Conservation (phyloP, 2,329 filamentous ascomycete species). For the Colletotrichum chlorophyti region DNA sequence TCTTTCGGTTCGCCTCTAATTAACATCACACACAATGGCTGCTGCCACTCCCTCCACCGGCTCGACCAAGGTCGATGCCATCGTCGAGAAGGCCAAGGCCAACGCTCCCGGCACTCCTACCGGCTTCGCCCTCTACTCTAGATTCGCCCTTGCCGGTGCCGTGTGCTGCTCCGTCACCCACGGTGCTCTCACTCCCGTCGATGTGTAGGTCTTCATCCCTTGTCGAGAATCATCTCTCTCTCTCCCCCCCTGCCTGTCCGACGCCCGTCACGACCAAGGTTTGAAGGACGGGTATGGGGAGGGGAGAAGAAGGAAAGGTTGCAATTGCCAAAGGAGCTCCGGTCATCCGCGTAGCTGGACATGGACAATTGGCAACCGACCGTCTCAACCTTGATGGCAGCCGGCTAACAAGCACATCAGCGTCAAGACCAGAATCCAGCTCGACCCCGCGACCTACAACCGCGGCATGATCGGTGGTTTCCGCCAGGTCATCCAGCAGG, state of each 20-base stretch:
- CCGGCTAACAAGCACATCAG: constrained; percentile 50
- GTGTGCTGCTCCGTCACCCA: constrained; percentile 98
- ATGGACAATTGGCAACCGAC: too few relatives aligned
- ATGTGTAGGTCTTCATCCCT: constrained; percentile 82
- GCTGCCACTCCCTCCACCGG: constrained; percentile 42
- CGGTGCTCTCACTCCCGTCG: constrained; percentile 94
- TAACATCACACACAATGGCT: constrained; percentile 48
- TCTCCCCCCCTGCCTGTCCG: too few relatives aligned
- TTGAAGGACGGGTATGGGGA: too few relatives aligned
- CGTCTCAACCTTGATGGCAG: background rate
- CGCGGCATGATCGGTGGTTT: constrained; percentile 85
- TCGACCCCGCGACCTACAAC: constrained; percentile 90
- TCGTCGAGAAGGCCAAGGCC: constrained; percentile 49
- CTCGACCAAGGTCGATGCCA: constrained; percentile 53
- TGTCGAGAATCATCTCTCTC: background rate
- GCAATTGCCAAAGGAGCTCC: constrained; percentile 2
- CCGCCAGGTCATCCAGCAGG: constrained; percentile 82
- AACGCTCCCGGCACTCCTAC: constrained; percentile 50
- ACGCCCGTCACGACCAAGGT: constrained; percentile 4
- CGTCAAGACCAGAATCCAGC: constrained; percentile 95
- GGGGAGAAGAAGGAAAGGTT: background rate
- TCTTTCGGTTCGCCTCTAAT: constrained; percentile 30
- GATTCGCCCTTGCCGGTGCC: constrained; percentile 96
- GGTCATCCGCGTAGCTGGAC: background rate
- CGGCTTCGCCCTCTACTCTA: constrained; percentile 80